Base-by-base conservation (phyloP, 2,329 filamentous ascomycete species). In the Arthrobotrys megalospora region DNA sequence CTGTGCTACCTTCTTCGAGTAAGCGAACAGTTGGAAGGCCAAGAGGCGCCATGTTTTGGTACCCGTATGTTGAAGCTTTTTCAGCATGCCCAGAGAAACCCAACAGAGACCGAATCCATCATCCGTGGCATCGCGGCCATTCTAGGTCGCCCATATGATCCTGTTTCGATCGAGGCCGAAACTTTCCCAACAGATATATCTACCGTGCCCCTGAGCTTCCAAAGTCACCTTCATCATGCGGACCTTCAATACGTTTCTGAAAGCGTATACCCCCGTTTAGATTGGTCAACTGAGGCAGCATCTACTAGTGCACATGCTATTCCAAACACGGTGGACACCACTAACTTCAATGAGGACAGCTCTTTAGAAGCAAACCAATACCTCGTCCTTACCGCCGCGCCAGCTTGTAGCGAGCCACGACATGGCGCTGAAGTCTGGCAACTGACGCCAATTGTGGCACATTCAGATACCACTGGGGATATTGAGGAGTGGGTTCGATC, bases 41-140 rank as follows among this genome's bases (percentile, higher is more conserved):
- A 70, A 71, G 73, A 77, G n/a, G 66, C 73, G 47, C 73, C 66
- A 43, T 77, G 73, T 62, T 77, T 77, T 48, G 73, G 73, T 52
- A 77, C 73, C 38, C 60, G 73, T 28, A 77, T 77, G 43, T 45
- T 77, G 43, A 77, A 67, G 66, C 67, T 77, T 52, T 71, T 77
- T 11, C 73, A 77, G 43, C 73, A 77, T 62, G 60, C 73, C 60
- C 73, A 77, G 43, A 45, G 60, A 32, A 60, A 77, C 63, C 73
- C 73, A 77, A 71, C 60, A 77, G 73, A 71, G 24, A 47, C 66
- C n/a, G 73, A 77, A 45, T 19, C n/a, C 8, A 70, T 77, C 19
- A 66, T 77, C 24, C 73, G 47, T 12, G 73, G 66, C 11, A 66
- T 77, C 34, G 48, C 60, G 45, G 52, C 66, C 50, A 77, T 77